Base-by-base conservation (phyloP, 805 yeast genomes). In the Candida pseudoglaebosa region DNA sequence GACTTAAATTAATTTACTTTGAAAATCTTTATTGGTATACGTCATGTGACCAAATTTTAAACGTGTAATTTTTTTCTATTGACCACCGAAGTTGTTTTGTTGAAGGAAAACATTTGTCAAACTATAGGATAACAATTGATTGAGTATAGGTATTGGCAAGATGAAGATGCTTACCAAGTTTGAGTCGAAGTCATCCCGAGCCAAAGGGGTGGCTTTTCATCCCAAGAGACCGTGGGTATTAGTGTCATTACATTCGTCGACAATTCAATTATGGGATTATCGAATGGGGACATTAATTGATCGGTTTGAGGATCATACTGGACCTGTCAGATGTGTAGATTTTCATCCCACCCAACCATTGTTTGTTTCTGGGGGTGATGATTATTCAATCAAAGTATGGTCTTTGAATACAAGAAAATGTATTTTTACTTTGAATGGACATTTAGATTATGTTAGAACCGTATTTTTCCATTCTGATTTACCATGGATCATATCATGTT, bases 261-360 rank as follows among this genome's bases (percentile, higher is more conserved):
- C 96, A n/a, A 91, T 93, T 60, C 99, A 95, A 64, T 74, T 93
- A 47, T 93, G 99, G 99, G 99, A 93, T 65, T 93, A 95, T 67
- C 82, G 99, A 56, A 93, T 93, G 99, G 99, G 99, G 32, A 89
- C 97, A 3, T 69, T 93, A 59, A 81, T 93, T 58, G 98, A 90
- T 62, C 78, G 97, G 42, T 93, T 89, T 56, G 99, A 93, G 65
- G 99, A 91, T 54, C 99, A 93, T 61, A 96, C 86, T 54, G 99
- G 99, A 19, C 98, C 99, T 2, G 99, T 93, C 18, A 81, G 99
- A 65, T 81, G 90, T 43, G 86, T 93, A 30, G 91, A 82, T 59
- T 91, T 93, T 75, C 99, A 93, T 66, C 97, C 97, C 42, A 88
- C 98, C 4, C 99, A 93, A 68, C 98, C 98, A 22, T 75, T 93